Percentiles rank a stretch among this genome's conserved stretches.
Conservation (phyloP, 495 filamentous ascomycete genomes). For the Penicillium pancosmium region DNA sequence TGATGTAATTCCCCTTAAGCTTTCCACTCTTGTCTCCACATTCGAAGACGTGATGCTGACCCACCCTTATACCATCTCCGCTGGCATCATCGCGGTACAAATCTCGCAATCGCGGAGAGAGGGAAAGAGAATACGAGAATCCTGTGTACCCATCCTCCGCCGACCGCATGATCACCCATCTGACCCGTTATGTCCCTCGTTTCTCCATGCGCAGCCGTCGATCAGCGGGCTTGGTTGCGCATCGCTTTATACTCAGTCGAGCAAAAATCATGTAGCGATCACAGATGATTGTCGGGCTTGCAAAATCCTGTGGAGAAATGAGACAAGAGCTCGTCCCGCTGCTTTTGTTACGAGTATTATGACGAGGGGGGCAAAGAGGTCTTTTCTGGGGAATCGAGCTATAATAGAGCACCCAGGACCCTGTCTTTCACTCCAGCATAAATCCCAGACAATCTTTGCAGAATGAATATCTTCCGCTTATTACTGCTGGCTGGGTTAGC, state of each 20-base stretch:
- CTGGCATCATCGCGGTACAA: conserved; percentile 14
- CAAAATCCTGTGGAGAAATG: conserved; percentile 27
- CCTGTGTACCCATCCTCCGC: conserved; percentile 4
- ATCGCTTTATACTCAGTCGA: conserved; percentile 14
- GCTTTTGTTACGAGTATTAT: background rate
- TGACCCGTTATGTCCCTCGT: conserved; percentile 4
- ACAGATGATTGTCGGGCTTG: conserved; percentile 13
- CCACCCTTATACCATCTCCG: conserved; percentile 18
- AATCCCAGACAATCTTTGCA: background rate
- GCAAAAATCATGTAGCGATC: conserved; percentile 12
- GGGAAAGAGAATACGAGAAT: conserved; percentile 8
- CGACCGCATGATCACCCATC: conserved; percentile 7
- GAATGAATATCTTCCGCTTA: conserved; percentile 11
- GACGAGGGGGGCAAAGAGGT: background rate
- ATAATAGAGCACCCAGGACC: background rate
- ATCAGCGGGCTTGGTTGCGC: conserved; percentile 8
- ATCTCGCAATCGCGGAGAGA: conserved; percentile 13
- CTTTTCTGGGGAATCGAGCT: background rate
- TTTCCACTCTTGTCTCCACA: background rate
- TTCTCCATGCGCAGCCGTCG: conserved; percentile 5
- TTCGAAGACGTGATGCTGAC: conserved; percentile 23
- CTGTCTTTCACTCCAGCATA: background rate
- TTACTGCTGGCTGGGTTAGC: conserved; percentile 11
- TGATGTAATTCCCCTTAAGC: conserved; percentile 1
- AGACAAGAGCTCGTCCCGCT: conserved; percentile 16